A percentile compares a stretch with the other conserved stretches of the same genome.
Conservation (phyloP, 2,329 filamentous ascomycete genomes). For the Talaromyces sp. region DNA sequence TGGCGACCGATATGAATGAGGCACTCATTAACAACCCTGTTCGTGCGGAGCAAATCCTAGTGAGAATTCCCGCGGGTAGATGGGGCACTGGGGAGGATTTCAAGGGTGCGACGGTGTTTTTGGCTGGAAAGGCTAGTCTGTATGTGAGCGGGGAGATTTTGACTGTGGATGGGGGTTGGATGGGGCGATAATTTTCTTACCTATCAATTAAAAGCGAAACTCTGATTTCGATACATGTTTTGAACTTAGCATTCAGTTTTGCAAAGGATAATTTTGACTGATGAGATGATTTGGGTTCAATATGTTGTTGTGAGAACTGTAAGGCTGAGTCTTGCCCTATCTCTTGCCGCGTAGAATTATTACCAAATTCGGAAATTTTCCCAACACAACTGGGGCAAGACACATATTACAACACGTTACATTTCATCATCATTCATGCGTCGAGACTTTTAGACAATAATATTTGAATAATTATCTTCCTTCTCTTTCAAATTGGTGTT, state of each 20-base stretch:
- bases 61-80: constrained; percentile 73
- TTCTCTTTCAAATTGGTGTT: neutral
- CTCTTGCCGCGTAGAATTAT: neutral
- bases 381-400: neutral
- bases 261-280: neutral
- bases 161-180: constrained; percentile 87
- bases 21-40: constrained; percentile 68
- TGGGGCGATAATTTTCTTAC: constrained; percentile 70
- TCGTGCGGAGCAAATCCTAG: constrained; percentile 66
- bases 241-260: no score
- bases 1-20: constrained; percentile 89
- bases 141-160: constrained; percentile 80
- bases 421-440: neutral
- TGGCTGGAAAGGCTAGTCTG: constrained; percentile 66
- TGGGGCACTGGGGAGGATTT: constrained; percentile 86
- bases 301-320: neutral
- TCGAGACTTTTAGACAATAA: neutral
- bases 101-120: constrained; percentile 71
- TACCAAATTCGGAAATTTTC: neutral
- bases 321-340: neutral
- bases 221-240: neutral
- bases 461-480: no score
- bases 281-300: neutral
- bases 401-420: neutral
- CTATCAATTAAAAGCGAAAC: neutral